Percentiles rank a stretch among this genome's conserved stretches.
These are phyloP conservation scores for Elsinoe fawcettii DNA, from an alignment of 2,329 filamentous ascomycete genomes.

Conservation along the genomic window DNA sequence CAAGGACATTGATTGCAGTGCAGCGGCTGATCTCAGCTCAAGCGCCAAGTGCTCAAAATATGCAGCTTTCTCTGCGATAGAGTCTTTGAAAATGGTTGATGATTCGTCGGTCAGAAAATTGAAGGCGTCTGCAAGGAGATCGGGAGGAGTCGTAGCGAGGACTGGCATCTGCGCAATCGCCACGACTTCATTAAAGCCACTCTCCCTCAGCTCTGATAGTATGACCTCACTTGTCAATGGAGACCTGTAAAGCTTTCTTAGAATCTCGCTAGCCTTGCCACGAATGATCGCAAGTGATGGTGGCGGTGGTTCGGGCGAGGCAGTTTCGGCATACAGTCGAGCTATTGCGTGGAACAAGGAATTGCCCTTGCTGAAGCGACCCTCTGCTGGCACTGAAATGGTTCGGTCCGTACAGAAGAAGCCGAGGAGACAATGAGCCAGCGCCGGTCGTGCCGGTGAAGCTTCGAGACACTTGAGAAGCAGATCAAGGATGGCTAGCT, in stretches of 20 bases:
- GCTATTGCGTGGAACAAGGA: slow-evolving; percentile 82
- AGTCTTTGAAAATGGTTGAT: slow-evolving; percentile 64
- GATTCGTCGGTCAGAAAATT: slow-evolving; percentile 64
- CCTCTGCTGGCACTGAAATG: slow-evolving; percentile 59
- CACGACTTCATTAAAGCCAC: slow-evolving; percentile 71
- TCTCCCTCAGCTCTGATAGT: slow-evolving; percentile 66
- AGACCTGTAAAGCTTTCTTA: slow-evolving; percentile 77
- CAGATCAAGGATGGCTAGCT: slow-evolving; percentile 73
- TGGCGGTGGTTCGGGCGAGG: slow-evolving; percentile 52
- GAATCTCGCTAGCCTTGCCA: slow-evolving; percentile 40
- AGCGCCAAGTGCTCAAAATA: slow-evolving; percentile 77
- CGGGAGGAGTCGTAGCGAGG: slow-evolving; percentile 49
- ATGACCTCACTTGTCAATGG: slow-evolving; percentile 67
- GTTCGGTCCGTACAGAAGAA: slow-evolving; percentile 69
- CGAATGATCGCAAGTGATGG: slow-evolving; percentile 50
- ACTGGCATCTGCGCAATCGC: slow-evolving; percentile 66
- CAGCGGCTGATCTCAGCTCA: slow-evolving; percentile 71
- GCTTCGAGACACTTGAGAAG: slow-evolving; percentile 70
- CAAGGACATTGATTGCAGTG: slow-evolving; percentile 54
- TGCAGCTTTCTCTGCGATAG: slow-evolving; percentile 67
- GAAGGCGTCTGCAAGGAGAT: neutral
- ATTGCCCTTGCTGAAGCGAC: slow-evolving; percentile 61
- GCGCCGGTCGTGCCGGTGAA: slow-evolving; percentile 68
- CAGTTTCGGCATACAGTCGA: slow-evolving; percentile 61
- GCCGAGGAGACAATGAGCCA: slow-evolving; percentile 84